Evolutionary conservation across 2,329 filamentous ascomycete genomes (phyloP).

Genomic region (Trichoderma sp.): DNA sequence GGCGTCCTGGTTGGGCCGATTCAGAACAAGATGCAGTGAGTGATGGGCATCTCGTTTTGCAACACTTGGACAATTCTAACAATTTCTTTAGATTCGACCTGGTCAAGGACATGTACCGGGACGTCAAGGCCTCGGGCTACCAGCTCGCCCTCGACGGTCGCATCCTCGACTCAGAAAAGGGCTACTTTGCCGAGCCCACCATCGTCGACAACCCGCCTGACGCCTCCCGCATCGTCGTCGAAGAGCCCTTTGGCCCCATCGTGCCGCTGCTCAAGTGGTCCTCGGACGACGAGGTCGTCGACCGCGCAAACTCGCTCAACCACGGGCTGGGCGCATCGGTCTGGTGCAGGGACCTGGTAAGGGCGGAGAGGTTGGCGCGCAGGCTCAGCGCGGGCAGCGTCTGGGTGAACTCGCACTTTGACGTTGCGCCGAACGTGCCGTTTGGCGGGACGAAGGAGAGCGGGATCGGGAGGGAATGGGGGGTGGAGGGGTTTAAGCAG

Average conservation of each 20-base stretch:
- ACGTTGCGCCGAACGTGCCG: conserved; percentile 43
- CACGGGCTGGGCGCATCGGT: conserved; percentile 60
- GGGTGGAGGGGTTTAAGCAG: conserved; percentile 43
- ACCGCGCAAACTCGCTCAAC: conserved; percentile 47
- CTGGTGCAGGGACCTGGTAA: conserved; percentile 57
- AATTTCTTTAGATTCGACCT: neutral
- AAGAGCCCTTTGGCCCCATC: conserved; percentile 68
- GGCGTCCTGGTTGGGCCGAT: conserved; percentile 55
- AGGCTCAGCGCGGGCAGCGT: conserved; percentile 63
- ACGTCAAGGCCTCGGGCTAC: conserved; percentile 43
- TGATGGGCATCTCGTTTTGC: neutral
- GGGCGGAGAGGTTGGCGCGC: conserved; percentile 50
- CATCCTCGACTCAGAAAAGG: conserved; percentile 26
- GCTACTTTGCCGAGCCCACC: conserved; percentile 38
- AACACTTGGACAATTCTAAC: neutral
- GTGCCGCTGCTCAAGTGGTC: conserved; percentile 55
- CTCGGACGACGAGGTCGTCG: conserved; percentile 40
- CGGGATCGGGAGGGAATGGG: conserved; percentile 53
- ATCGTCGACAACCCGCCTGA: conserved; percentile 37
- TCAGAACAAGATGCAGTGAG: conserved; percentile 62
- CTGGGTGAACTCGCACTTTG: conserved; percentile 54
- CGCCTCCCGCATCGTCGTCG: conserved; percentile 53
- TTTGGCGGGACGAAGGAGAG: conserved; percentile 57
- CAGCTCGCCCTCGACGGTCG: conserved; percentile 36
- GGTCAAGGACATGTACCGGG: conserved; percentile 36